Percentiles rank a stretch among this genome's conserved stretches.
Evolutionary conservation across 2,329 filamentous ascomycete genomes (phyloP).

Genomic region (Aspergillus pseudoglaucus): DNA sequence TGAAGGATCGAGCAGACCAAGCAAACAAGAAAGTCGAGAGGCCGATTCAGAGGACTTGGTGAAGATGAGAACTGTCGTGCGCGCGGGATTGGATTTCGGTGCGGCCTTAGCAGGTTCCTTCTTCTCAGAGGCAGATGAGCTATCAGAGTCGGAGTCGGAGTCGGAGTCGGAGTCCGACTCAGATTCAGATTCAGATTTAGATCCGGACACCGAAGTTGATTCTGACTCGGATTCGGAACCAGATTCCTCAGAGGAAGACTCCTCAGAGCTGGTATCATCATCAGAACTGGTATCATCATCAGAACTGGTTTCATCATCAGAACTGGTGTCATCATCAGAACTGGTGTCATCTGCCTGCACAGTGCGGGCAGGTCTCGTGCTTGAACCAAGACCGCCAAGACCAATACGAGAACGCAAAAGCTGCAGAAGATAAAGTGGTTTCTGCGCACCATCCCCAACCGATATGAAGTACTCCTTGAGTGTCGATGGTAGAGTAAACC

Average conservation of each 20-base stretch:
- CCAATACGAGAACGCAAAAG: conserved; percentile 51
- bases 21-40: conserved; percentile 73
- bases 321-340: conserved; percentile 11
- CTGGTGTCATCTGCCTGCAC: conserved; percentile 10
- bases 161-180: conserved; percentile 18
- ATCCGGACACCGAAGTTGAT: too few relatives aligned
- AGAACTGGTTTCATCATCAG: conserved; percentile 14
- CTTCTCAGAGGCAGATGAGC: conserved; percentile 11
- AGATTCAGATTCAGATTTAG: too few relatives aligned
- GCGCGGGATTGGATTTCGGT: conserved; percentile 30
- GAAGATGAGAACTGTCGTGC: conserved; percentile 64
- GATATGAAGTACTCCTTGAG: conserved; percentile 62
- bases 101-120: conserved; percentile 8
- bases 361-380: conserved; percentile 2
- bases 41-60: conserved; percentile 86
- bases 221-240: too few relatives aligned
- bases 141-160: conserved; percentile 15
- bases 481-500: conserved; percentile 55
- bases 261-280: conserved; percentile 30
- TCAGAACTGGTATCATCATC: conserved; percentile 31
- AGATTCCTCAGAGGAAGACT: conserved; percentile 24
- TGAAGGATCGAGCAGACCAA: conserved; percentile 59
- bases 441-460: conserved; percentile 62
- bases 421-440: conserved; percentile 78
- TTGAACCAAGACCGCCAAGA: conserved; percentile 17